Evolutionary conservation across 192 early-diverging fungal genomes (phyloP).

Genomic region (Thamnidium elegans): DNA sequence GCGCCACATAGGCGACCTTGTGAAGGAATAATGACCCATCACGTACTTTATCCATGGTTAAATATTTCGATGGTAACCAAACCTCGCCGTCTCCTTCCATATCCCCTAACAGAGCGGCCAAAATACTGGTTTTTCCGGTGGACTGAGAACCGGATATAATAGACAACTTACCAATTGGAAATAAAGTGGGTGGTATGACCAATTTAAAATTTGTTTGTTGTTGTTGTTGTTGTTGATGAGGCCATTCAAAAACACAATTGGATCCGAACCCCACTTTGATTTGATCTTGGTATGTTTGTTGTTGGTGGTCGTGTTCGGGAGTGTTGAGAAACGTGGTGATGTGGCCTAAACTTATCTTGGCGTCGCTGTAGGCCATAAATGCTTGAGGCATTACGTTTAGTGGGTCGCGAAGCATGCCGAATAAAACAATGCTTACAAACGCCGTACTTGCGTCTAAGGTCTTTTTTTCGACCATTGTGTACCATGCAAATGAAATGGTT

Average conservation of each 20-base stretch:
- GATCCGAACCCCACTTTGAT: slow-evolving; percentile 15
- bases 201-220: neutral
- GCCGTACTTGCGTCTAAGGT: slow-evolving; percentile 54
- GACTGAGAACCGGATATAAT: slow-evolving; percentile 63
- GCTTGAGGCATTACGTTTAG: slow-evolving; percentile 57
- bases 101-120: slow-evolving; percentile 53
- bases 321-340: slow-evolving; percentile 42
- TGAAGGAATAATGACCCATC: slow-evolving; percentile 11
- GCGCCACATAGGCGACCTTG: slow-evolving; percentile 47
- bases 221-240: neutral
- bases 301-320: slow-evolving; percentile 16
- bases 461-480: slow-evolving; percentile 50
- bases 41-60: neutral
- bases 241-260: slow-evolving; percentile 19
- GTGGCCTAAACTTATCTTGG: slow-evolving; percentile 54
- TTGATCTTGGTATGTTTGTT: neutral
- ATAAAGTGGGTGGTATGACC: neutral
- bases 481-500: slow-evolving; percentile 56
- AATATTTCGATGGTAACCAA: neutral
- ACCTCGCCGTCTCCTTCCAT: slow-evolving; percentile 36
- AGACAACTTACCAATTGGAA: slow-evolving; percentile 28
- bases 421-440: slow-evolving; percentile 65
- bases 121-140: slow-evolving; percentile 56
- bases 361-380: slow-evolving; percentile 50
- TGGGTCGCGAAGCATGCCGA: slow-evolving; percentile 59